Percentiles rank a stretch among this genome's conserved stretches.
Evolutionary conservation across 2,329 filamentous ascomycete genomes (phyloP).

Genomic region (Nigrospora sphaerica): DNA sequence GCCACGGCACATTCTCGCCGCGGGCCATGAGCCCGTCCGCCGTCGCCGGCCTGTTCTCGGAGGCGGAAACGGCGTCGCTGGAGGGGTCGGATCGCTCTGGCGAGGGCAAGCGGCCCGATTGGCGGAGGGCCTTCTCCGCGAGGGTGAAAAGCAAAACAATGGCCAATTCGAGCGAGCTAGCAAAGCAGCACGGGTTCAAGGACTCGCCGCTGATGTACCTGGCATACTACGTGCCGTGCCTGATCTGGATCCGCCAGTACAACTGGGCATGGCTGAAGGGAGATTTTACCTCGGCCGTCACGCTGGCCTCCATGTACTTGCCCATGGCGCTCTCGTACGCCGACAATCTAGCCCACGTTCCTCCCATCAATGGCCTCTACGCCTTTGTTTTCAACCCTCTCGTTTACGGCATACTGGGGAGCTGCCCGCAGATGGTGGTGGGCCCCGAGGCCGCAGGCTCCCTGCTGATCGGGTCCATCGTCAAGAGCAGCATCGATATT

Average conservation of each 20-base stretch:
- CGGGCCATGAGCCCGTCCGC: constrained; percentile 44
- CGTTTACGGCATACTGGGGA: constrained; percentile 85
- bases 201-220: constrained; percentile 77
- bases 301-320: constrained; percentile 98
- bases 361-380: constrained; percentile 90
- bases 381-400: constrained; percentile 89
- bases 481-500: constrained; percentile 67
- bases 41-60: constrained; percentile 20
- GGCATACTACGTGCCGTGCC: constrained; percentile 84
- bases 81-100: constrained; percentile 26
- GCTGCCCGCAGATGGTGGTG: constrained; percentile 87
- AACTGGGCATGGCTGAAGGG: constrained; percentile 73
- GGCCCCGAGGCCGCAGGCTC: constrained; percentile 93
- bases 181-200: constrained; percentile 65
- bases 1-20: constrained; percentile 73
- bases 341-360: constrained; percentile 85
- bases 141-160: constrained; percentile 58
- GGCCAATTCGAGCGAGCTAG: constrained; percentile 65
- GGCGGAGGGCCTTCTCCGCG: constrained; percentile 41
- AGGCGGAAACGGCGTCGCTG: constrained; percentile 19
- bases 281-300: constrained; percentile 81
- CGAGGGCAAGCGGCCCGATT: constrained; percentile 29
- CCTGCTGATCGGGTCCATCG: constrained; percentile 78
- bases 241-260: constrained; percentile 89
- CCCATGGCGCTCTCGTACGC: constrained; percentile 94